Base-by-base conservation (phyloP, 164 flowering plant species). In the Nymphaea colorata region DNA sequence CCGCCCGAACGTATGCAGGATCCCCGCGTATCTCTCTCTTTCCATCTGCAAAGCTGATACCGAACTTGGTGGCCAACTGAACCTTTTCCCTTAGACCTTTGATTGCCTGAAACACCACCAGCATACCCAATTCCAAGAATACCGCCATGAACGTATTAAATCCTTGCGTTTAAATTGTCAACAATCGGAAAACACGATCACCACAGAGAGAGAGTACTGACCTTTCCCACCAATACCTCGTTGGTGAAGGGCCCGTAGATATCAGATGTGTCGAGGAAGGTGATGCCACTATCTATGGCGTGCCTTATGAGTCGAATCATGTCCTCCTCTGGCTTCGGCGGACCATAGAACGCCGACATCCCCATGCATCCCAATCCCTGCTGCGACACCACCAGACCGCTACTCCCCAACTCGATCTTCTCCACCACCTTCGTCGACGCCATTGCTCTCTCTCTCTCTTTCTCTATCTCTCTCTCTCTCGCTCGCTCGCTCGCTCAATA, bases 1-100 rank as follows among this genome's bases (percentile, higher is more conserved):
- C 83, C 41, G 71, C 8, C 0, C 92, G 72, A 7, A 82, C 89
- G 72, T 87, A 87, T 66, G 78, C 90, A 15, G 96, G 86, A 3
- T 72, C 77, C 17, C 95, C 91, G 16, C 72, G 78, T 16, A 82
- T 72, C 7, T 5, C 66, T 8, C 74, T 53, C 6, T 62, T 53
- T 59, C 45, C 17, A 16, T 57, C 60, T 11, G 15, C 25, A 6
- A 6, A 4, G 15, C 3, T 7, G 3, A 75, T 55, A 3, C 77
- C 77, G 43, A 75, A 75, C 47, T 75, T 75, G 6, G 77, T 75
- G 8, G 77, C 74, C 15, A 75, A 53, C 17, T 75, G 72, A 3
- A 75, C 51, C 42, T 68, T 71, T 25, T 71, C 72, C 68, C 77
- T 36, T 43, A 75, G 45, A 59, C 68, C 66, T 63, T 75, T 75